Conservation (phyloP, 345 rosid species). For the Citrus hindsii region DNA sequence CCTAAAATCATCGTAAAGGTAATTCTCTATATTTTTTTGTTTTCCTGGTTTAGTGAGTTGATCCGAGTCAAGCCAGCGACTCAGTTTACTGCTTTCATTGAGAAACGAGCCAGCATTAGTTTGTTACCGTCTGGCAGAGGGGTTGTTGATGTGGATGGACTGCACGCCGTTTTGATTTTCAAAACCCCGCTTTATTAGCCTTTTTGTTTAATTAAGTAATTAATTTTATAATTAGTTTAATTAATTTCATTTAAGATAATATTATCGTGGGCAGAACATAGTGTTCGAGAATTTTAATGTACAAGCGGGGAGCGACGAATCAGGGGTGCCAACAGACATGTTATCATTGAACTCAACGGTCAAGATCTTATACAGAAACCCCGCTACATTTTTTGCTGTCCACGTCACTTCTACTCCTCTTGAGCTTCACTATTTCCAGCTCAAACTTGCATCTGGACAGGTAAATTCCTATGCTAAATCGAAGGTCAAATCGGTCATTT, state of each 20-base stretch:
- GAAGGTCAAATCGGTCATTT: conserved; percentile 14
- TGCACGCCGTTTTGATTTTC: not conserved
- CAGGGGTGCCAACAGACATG: conserved; percentile 97
- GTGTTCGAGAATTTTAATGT: conserved; percentile 74
- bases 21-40: not conserved
- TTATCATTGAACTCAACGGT: conserved; percentile 87
- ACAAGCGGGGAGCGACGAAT: conserved; percentile 81
- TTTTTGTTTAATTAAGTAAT: not conserved
- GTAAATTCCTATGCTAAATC: conserved; percentile 24
- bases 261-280: conserved; percentile 47
- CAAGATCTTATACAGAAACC: conserved; percentile 70
- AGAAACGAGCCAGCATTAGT: conserved; percentile 1
- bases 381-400: conserved; percentile 83
- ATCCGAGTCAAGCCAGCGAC: conserved; percentile 4
- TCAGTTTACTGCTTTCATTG: not conserved
- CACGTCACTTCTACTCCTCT: conserved; percentile 84
- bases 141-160: not conserved
- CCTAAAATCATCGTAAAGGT: conserved; percentile 79
- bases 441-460: conserved; percentile 76
- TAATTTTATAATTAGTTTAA: not conserved
- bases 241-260: not conserved
- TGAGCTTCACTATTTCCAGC: conserved; percentile 73
- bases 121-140: not conserved
- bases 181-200: conserved; percentile 16
- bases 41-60: not conserved